Percentiles rank a stretch among this genome's conserved stretches.
These are phyloP conservation scores for Podaxis rugospora DNA, from an alignment of 768 basidiomycete species.

Conservation along the genomic window DNA sequence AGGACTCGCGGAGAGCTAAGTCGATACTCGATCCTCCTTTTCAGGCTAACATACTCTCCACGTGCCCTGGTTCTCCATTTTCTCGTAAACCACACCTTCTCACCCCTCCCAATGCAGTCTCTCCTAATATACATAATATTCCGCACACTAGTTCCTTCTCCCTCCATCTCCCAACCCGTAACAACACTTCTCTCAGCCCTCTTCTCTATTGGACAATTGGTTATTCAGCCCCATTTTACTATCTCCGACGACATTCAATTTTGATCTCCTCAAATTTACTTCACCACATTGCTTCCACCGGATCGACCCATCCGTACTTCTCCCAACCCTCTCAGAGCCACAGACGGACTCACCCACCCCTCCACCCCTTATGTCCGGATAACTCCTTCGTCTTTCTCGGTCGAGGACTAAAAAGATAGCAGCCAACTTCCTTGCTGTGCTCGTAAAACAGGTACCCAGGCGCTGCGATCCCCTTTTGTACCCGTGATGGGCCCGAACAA, in stretches of 20 bases:
- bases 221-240: not conserved
- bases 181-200: not conserved
- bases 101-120: not conserved
- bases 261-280: not conserved
- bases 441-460: not conserved
- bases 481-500: not conserved
- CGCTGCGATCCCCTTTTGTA: not conserved
- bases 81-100: conserved; percentile 1
- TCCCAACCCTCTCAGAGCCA: not conserved
- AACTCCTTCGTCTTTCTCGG: not conserved
- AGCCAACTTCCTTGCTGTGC: not conserved
- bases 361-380: not conserved
- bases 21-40: conserved; percentile 4
- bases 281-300: not conserved
- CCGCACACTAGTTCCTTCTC: not conserved
- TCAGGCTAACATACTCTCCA: not conserved
- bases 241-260: conserved; percentile 1
- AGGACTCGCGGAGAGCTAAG: not conserved
- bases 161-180: not conserved
- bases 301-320: not conserved
- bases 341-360: not conserved
- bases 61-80: conserved; percentile 2
- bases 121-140: conserved; percentile 1
- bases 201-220: not conserved
- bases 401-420: not conserved